Base-by-base conservation (phyloP, 441 rosid species). In the Adansonia gregorii region DNA sequence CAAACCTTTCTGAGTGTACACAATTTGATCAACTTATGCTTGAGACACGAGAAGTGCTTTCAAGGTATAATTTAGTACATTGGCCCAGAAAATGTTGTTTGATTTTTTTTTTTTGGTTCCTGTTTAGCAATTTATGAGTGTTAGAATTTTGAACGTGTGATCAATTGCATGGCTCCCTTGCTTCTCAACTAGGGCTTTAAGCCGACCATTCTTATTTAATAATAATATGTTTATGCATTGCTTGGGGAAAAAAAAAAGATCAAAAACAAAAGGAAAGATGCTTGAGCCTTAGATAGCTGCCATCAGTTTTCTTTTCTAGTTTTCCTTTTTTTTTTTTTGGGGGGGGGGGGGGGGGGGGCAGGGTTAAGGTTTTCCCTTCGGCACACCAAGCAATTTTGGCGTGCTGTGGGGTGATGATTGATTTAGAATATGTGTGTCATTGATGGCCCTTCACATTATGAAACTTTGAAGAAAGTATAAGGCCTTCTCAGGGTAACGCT, bases 1-100 rank as follows among this genome's bases (percentile, higher is more conserved):
- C 79, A 2, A 22, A 82, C 74, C 52, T 58, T 68, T 67, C 87
- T 60, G 85, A 80, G 35, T 67, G 74, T 55, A 77, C 88, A 78
- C 90, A 87, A 78, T 94, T 91, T 83, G 91, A 92, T 78, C 97
- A 88, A 78, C 97, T 95, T 73, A 92, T 94, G 90, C 81, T 69
- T 7, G 98, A 94, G 91, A 85, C 93, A 4, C 88, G 88, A 56
- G 86, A 87, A 67, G 98, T 94, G 67, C 74, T 94, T 72, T 80
- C 84, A 72, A 91, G 98, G 97, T 94, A 83, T 77, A 82, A 67
- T 73, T 45, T 31, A 24, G 61, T 59, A 24, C 27, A n/a, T 60
- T 72, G 24, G 31, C 75, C 59, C 39, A 43, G 6, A 27, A 59
- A 72, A 48, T 24, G 4, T 49, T 49, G 14, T 51, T 63, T 45